A percentile compares a stretch with the other conserved stretches of the same genome.
These are phyloP conservation scores for Leccinum disarticulatum DNA, from an alignment of 768 basidiomycete species.

Conservation along the genomic window DNA sequence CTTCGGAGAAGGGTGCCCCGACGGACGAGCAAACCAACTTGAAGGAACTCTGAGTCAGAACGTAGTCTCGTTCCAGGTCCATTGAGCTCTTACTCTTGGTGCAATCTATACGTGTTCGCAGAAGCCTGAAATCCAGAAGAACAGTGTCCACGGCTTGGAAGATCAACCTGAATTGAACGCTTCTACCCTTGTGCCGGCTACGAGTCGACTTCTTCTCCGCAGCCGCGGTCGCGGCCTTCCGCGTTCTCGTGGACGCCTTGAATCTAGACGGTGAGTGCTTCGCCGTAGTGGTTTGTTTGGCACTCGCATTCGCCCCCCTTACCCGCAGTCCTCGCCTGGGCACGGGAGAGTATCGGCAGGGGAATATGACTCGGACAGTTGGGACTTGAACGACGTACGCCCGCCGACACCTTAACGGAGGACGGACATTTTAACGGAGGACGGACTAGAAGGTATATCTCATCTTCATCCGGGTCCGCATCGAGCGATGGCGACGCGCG, in stretches of 20 bases:
- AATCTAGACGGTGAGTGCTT: conserved; percentile 17
- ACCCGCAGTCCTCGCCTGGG: conserved; percentile 15
- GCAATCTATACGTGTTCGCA: too few relatives aligned
- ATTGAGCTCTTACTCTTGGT: too few relatives aligned
- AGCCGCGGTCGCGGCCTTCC: background rate
- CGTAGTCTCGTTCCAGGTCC: too few relatives aligned
- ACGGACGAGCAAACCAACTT: too few relatives aligned
- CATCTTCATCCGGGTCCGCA: conserved; percentile 12
- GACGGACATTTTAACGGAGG: conserved; percentile 25
- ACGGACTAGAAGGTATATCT: conserved; percentile 27
- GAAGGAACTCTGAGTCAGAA: too few relatives aligned
- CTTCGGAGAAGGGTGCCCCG: too few relatives aligned
- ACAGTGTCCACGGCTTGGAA: too few relatives aligned
- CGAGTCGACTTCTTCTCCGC: conserved; percentile 13
- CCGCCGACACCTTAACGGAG: conserved; percentile 11
- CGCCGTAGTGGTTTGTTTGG: background rate
- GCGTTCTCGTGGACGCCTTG: conserved; percentile 11
- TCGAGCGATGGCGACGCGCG: conserved; percentile 8
- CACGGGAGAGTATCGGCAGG: conserved; percentile 9
- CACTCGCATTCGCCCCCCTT: background rate
- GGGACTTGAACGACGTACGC: background rate
- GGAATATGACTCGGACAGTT: background rate
- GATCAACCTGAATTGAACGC: too few relatives aligned
- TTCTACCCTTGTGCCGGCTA: conserved; percentile 22
- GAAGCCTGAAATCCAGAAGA: too few relatives aligned